Conservation (phyloP, 768 basidiomycete genomes). For the Boletellus sp. region DNA sequence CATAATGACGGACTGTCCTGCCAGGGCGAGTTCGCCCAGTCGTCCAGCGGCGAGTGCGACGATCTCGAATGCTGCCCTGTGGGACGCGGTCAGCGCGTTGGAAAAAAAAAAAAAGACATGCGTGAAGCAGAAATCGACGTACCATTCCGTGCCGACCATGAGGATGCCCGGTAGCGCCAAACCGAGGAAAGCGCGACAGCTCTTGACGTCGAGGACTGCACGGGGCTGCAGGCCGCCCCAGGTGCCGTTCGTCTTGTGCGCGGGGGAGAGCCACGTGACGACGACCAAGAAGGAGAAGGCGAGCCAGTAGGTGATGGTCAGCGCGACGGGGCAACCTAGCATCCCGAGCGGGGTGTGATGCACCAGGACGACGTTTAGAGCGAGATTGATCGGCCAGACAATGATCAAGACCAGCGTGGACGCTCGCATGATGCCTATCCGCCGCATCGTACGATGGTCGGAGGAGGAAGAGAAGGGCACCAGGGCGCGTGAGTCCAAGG, state of each 20-base stretch:
- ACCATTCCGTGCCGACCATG: constrained; percentile 84
- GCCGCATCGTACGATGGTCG: neutral
- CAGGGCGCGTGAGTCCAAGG: no score
- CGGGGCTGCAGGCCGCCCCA: constrained; percentile 58
- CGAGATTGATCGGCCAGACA: constrained; percentile 63
- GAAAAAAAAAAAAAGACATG: no score
- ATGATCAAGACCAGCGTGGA: constrained; percentile 62
- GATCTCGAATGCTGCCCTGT: constrained; percentile 78
- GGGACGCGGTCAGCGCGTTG: neutral
- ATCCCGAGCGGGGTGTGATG: constrained; percentile 62
- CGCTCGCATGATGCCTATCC: constrained; percentile 68
- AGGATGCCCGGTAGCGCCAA: constrained; percentile 74
- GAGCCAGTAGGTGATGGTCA: constrained; percentile 68
- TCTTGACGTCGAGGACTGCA: constrained; percentile 42
- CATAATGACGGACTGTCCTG: constrained; percentile 78
- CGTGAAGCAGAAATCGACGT: constrained; percentile 11
- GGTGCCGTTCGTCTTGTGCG: constrained; percentile 53
- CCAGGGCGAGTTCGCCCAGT: constrained; percentile 61
- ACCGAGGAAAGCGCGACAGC: constrained; percentile 56
- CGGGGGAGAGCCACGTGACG: constrained; percentile 46
- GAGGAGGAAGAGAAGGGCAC: no score
- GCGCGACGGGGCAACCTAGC: constrained; percentile 62
- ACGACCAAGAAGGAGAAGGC: constrained; percentile 55
- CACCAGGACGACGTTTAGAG: constrained; percentile 56
- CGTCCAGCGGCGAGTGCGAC: constrained; percentile 75